A percentile compares a stretch with the other conserved stretches of the same genome.
phyloP scores from a whole-genome alignment of 1,139 yeast genomes.

The Taiozyma sp. region DNA sequence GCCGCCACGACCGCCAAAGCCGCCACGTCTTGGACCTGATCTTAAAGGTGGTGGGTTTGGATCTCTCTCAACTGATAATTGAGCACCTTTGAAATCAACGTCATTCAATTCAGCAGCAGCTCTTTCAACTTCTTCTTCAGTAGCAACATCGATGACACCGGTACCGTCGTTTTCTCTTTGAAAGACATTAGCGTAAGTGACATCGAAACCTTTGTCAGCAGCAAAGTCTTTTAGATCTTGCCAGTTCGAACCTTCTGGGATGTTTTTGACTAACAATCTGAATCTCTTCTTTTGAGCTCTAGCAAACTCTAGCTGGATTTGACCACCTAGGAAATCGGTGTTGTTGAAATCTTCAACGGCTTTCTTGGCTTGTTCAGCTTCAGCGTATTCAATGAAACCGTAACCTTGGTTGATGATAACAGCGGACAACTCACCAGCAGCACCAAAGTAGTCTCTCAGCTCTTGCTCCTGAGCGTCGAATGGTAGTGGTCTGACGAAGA shows the following conservation, averaged over 20 bases:
- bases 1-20: constrained; percentile 42
- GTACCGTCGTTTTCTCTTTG: constrained; percentile 64
- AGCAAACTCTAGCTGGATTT: constrained; percentile 64
- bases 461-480: constrained; percentile 46
- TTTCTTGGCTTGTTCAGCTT: constrained; percentile 57
- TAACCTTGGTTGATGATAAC: constrained; percentile 71
- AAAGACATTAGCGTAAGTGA: constrained; percentile 70
- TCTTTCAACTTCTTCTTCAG: constrained; percentile 68
- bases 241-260: constrained; percentile 79
- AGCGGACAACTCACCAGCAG: constrained; percentile 60
- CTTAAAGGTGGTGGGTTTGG: constrained; percentile 73
- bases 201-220: constrained; percentile 61
- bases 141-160: constrained; percentile 74
- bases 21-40: constrained; percentile 53
- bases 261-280: constrained; percentile 63
- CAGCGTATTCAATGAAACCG: constrained; percentile 71
- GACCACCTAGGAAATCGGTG: constrained; percentile 55
- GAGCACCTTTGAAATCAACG: constrained; percentile 64
- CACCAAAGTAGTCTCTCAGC: constrained; percentile 60
- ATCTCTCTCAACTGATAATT: constrained; percentile 71
- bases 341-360: constrained; percentile 63
- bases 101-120: constrained; percentile 70
- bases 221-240: constrained; percentile 81
- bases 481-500: constrained; percentile 51
- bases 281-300: constrained; percentile 67